A percentile compares a stretch with the other conserved stretches of the same genome.
These are phyloP conservation scores for Porcisia deanei DNA, from an alignment of 208 protist genomes.

Conservation along the genomic window DNA sequence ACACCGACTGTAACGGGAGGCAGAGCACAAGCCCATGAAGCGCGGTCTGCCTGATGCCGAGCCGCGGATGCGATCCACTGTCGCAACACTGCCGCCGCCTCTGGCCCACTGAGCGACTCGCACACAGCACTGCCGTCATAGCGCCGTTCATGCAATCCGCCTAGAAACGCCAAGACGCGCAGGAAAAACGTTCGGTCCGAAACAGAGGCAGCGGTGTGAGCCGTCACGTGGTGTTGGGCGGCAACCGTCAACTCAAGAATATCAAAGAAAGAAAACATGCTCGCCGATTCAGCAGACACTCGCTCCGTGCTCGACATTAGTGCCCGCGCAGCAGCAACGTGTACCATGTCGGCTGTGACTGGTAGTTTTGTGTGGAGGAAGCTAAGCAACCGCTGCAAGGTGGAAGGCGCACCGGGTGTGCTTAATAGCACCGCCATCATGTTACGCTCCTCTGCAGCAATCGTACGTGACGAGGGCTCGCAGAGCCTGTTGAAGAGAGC, in stretches of 20 bases:
- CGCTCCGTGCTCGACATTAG: conserved; percentile 15
- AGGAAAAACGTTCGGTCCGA: conserved; percentile 52
- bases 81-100: conserved; percentile 16
- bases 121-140: neutral
- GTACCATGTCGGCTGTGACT: conserved; percentile 33
- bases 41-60: neutral
- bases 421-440: conserved; percentile 39
- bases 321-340: conserved; percentile 43
- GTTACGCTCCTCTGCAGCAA: conserved; percentile 38
- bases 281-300: neutral
- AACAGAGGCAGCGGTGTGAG: conserved; percentile 11
- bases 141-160: conserved; percentile 19
- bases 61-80: conserved; percentile 13
- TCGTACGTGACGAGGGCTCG: conserved; percentile 29
- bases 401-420: conserved; percentile 14
- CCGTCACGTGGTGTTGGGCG: conserved; percentile 15
- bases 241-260: conserved; percentile 29
- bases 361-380: conserved; percentile 37
- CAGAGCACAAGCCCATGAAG: conserved; percentile 5
- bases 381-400: conserved; percentile 45
- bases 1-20: conserved; percentile 14
- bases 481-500: conserved; percentile 59
- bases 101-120: conserved; percentile 6
- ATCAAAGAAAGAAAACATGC: conserved; percentile 31
- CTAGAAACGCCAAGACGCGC: conserved; percentile 35